Percentiles rank a stretch among this genome's conserved stretches.
Conservation (phyloP, 495 filamentous ascomycete genomes). For the Astrothelium macrocarpum region DNA sequence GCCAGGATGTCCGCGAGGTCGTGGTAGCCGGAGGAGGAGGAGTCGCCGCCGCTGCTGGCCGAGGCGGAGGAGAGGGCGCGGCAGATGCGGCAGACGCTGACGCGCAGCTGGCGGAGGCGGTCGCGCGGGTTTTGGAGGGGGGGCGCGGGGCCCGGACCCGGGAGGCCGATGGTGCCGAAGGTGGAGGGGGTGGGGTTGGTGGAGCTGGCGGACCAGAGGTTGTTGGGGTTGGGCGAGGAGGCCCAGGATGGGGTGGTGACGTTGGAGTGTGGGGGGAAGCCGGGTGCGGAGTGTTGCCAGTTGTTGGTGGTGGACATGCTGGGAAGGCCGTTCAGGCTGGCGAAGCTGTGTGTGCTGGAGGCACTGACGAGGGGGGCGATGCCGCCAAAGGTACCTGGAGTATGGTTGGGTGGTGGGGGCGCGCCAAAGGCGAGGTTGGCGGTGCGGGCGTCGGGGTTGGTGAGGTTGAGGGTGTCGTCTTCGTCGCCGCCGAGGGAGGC, state of each 20-base stretch:
- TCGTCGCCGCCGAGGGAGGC: constrained; percentile 83
- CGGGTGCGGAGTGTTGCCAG: constrained; percentile 29
- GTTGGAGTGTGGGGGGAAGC: constrained; percentile 9
- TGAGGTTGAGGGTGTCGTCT: constrained; percentile 43
- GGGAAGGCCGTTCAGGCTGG: constrained; percentile 10
- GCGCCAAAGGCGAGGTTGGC: background rate
- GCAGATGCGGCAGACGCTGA: constrained; percentile 51
- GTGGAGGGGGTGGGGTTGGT: constrained; percentile 40
- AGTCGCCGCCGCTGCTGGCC: constrained; percentile 22
- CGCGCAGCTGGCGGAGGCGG: constrained; percentile 48
- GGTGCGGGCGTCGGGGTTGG: constrained; percentile 22
- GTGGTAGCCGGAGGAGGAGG: constrained; percentile 48
- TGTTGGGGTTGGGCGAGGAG: constrained; percentile 16
- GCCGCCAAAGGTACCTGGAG: constrained; percentile 8
- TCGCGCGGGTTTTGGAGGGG: constrained; percentile 20
- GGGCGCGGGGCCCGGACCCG: constrained; percentile 12
- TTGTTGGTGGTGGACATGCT: constrained; percentile 17
- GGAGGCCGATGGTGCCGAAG: constrained; percentile 41
- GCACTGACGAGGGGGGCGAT: constrained; percentile 13
- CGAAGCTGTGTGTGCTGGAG: constrained; percentile 12
- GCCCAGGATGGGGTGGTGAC: constrained; percentile 7
- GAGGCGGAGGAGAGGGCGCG: no score
- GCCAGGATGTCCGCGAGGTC: constrained; percentile 54
- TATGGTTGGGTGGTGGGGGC: background rate
- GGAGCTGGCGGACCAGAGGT: constrained; percentile 43